These are phyloP conservation scores for Acorus gramineus DNA, from an alignment of 106 monocot genomes.

Conservation along the genomic window DNA sequence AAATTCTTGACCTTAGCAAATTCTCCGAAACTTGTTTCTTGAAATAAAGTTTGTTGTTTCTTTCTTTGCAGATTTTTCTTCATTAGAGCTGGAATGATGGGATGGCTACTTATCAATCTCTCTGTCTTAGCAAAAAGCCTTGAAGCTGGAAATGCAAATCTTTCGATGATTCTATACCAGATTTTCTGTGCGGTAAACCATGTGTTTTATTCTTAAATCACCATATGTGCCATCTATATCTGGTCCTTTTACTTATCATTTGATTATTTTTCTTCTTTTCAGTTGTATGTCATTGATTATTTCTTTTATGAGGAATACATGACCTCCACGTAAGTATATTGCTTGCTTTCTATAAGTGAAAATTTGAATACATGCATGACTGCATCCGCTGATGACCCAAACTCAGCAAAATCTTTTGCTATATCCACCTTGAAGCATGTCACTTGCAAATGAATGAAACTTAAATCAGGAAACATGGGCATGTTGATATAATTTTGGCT, in stretches of 20 bases:
- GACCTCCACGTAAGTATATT: constrained; percentile 91
- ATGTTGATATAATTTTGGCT: too few species aligned
- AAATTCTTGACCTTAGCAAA: too few species aligned
- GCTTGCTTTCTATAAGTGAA: background rate
- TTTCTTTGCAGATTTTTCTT: constrained; percentile 73
- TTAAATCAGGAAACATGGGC: too few species aligned
- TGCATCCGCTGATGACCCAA: too few species aligned
- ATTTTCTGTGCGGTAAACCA: constrained; percentile 70
- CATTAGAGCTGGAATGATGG: constrained; percentile 98
- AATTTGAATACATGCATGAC: background rate
- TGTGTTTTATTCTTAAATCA: constrained; percentile 1
- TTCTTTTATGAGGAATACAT: constrained; percentile 91
- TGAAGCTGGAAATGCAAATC: constrained; percentile 47
- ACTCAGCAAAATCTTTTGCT: too few species aligned
- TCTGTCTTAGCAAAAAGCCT: constrained; percentile 67
- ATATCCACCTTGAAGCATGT: too few species aligned
- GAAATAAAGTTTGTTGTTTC: background rate
- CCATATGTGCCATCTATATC: background rate
- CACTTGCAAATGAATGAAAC: too few species aligned
- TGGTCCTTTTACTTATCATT: constrained; percentile 3
- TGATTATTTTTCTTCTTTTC: constrained; percentile 10
- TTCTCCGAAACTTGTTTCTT: background rate
- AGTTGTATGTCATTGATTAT: constrained; percentile 87
- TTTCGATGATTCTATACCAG: constrained; percentile 83
- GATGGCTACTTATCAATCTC: constrained; percentile 94